phyloP scores from a whole-genome alignment of 78 protist species.

The Protostelium mycophagum region DNA sequence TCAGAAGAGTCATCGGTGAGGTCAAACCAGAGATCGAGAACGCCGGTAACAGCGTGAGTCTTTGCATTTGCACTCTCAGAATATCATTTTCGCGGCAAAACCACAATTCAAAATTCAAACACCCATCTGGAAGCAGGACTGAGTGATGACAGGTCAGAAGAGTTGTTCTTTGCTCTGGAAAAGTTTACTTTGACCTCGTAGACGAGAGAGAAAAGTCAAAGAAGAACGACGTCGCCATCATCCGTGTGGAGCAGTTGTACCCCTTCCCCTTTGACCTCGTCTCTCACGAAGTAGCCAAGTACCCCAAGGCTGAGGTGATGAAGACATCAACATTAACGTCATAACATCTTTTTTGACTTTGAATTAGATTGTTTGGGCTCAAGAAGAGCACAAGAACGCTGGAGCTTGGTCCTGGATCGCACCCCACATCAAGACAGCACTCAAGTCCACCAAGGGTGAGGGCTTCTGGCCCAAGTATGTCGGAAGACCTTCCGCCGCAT shows the following conservation, averaged over 20 bases:
- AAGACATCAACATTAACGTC: neutral
- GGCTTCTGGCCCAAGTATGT: slow-evolving; percentile 14
- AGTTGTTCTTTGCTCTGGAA: slow-evolving; percentile 86
- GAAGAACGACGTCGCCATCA: slow-evolving; percentile 76
- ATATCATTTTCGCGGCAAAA: neutral
- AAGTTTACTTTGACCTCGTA: slow-evolving; percentile 73
- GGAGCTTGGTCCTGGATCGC: slow-evolving; percentile 73
- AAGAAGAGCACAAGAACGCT: slow-evolving; percentile 91
- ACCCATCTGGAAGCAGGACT: slow-evolving; percentile 4
- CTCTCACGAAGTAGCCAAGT: slow-evolving; percentile 20
- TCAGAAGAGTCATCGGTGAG: slow-evolving; percentile 45
- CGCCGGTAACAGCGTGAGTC: neutral
- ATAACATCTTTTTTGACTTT: neutral
- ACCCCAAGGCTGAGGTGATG: slow-evolving; percentile 38
- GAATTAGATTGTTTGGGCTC: slow-evolving; percentile 78
- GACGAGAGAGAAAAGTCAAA: slow-evolving; percentile 40
- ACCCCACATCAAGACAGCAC: slow-evolving; percentile 45
- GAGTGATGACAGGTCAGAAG: slow-evolving; percentile 63
- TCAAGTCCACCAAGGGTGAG: neutral
- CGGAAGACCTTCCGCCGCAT: slow-evolving; percentile 75
- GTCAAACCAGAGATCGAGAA: slow-evolving; percentile 12
- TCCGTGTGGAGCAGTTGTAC: slow-evolving; percentile 86
- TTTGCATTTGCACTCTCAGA: neutral
- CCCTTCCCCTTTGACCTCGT: slow-evolving; percentile 94
- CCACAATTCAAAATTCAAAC: neutral